Percentiles rank a stretch among this genome's conserved stretches.
Conservation (phyloP, 1,139 yeast genomes). For the Yamadazyma taylorii region DNA sequence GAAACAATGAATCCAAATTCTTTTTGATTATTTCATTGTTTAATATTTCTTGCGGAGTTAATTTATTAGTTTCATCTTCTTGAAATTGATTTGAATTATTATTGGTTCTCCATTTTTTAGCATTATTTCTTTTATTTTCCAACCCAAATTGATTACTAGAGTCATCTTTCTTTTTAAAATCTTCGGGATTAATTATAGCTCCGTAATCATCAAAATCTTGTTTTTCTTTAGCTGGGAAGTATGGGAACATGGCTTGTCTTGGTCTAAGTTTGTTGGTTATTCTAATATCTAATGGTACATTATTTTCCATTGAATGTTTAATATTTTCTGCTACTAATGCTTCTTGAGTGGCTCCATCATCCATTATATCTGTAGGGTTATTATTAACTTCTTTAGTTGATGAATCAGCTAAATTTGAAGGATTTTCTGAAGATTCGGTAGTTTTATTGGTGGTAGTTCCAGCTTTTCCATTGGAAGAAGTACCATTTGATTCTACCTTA, state of each 20-base stretch:
- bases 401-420: too few species aligned
- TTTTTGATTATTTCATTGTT: slow-evolving; percentile 44
- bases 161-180: slow-evolving; percentile 64
- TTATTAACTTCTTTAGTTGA: slow-evolving; percentile 3
- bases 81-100: slow-evolving; percentile 19
- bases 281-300: slow-evolving; percentile 58
- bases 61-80: slow-evolving; percentile 23
- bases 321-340: slow-evolving; percentile 43
- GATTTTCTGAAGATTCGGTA: slow-evolving; percentile 3
- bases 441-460: not conserved
- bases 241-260: slow-evolving; percentile 79
- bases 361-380: slow-evolving; percentile 15
- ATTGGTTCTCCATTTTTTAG: slow-evolving; percentile 35
- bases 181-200: slow-evolving; percentile 60
- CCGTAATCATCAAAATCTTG: slow-evolving; percentile 85
- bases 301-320: slow-evolving; percentile 38
- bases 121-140: slow-evolving; percentile 36
- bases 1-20: slow-evolving; percentile 56
- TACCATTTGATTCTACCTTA: slow-evolving; percentile 3
- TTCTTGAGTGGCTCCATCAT: slow-evolving; percentile 42
- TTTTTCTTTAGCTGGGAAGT: slow-evolving; percentile 46
- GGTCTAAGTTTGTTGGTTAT: slow-evolving; percentile 58
- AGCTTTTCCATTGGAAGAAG: slow-evolving; percentile 8
- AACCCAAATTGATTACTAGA: slow-evolving; percentile 33
- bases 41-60: slow-evolving; percentile 47